phyloP scores from a whole-genome alignment of 1,284 basidiomycete species.

The Volvariella volvacea region DNA sequence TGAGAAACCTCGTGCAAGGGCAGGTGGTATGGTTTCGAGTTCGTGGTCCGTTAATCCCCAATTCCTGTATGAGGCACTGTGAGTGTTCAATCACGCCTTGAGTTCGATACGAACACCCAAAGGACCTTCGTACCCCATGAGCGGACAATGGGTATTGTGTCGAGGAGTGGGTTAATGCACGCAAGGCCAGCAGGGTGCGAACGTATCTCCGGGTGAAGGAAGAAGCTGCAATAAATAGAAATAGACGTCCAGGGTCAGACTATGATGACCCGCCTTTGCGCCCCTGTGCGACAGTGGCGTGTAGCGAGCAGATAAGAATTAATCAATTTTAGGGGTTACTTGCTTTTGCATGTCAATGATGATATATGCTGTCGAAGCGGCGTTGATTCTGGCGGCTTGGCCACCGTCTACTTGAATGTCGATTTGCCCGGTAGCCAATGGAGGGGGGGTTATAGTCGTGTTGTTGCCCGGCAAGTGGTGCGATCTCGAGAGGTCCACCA shows the following conservation, averaged over 20 bases:
- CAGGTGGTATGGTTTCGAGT: constrained; percentile 53
- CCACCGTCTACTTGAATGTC: constrained; percentile 50
- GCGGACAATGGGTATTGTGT: constrained; percentile 42
- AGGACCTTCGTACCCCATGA: constrained; percentile 51
- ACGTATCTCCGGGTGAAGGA: constrained; percentile 56
- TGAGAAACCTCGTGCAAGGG: constrained; percentile 43
- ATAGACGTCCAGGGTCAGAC: not conserved
- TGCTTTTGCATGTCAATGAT: constrained; percentile 74
- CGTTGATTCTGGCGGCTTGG: constrained; percentile 44
- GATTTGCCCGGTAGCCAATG: constrained; percentile 32
- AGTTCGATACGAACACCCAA: constrained; percentile 46
- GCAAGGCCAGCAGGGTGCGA: constrained; percentile 49
- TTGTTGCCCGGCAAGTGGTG: constrained; percentile 24
- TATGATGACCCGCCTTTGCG: constrained; percentile 2
- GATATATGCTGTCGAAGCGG: constrained; percentile 45
- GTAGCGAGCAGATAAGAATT: not conserved
- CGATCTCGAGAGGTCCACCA: constrained; percentile 53
- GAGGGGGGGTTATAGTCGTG: constrained; percentile 20
- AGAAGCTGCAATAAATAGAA: constrained; percentile 49
- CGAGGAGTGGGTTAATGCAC: constrained; percentile 50
- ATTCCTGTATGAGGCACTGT: constrained; percentile 44
- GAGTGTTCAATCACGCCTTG: not conserved
- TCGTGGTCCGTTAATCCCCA: constrained; percentile 66
- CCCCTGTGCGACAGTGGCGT: not conserved
- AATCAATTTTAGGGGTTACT: constrained; percentile 11